phyloP scores from a whole-genome alignment of 2,329 filamentous ascomycete genomes.

The Drechslera avenae region DNA sequence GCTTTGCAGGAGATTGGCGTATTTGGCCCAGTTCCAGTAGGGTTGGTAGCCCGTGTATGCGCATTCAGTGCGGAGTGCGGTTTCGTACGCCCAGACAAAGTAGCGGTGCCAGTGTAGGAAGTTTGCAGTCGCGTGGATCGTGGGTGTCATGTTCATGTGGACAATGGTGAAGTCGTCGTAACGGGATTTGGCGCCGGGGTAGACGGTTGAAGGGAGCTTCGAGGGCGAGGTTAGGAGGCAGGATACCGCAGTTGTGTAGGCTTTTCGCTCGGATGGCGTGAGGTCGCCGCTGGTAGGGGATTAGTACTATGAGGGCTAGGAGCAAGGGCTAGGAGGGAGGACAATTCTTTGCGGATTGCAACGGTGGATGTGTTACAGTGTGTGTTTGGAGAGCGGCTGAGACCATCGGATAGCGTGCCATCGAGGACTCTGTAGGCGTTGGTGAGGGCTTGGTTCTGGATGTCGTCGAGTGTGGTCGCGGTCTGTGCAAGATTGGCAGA shows the following conservation, averaged over 20 bases:
- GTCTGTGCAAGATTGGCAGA: constrained; percentile 26
- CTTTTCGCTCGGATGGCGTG: constrained; percentile 35
- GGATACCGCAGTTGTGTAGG: constrained; percentile 43
- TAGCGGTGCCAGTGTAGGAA: constrained; percentile 51
- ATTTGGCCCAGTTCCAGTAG: constrained; percentile 61
- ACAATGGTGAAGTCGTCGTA: constrained; percentile 45
- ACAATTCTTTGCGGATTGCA: constrained; percentile 54
- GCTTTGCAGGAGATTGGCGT: constrained; percentile 53
- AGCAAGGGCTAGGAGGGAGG: no score
- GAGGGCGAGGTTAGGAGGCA: constrained; percentile 37
- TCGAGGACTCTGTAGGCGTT: constrained; percentile 38
- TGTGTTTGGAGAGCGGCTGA: constrained; percentile 21
- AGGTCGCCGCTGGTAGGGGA: constrained; percentile 29
- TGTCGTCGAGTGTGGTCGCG: constrained; percentile 28
- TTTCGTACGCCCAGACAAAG: constrained; percentile 51
- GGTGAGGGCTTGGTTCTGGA: constrained; percentile 34
- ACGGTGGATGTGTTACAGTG: constrained; percentile 49
- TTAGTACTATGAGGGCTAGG: no score
- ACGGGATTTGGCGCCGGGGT: constrained; percentile 39
- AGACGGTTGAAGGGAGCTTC: constrained; percentile 31
- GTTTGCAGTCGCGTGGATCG: constrained; percentile 38
- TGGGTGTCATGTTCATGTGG: constrained; percentile 42
- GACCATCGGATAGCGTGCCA: constrained; percentile 35
- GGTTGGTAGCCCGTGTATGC: constrained; percentile 50
- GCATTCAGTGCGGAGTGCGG: constrained; percentile 50